These are phyloP conservation scores for Pachyrhizus erosus DNA, from an alignment of 306 rosid species.

Conservation along the genomic window DNA sequence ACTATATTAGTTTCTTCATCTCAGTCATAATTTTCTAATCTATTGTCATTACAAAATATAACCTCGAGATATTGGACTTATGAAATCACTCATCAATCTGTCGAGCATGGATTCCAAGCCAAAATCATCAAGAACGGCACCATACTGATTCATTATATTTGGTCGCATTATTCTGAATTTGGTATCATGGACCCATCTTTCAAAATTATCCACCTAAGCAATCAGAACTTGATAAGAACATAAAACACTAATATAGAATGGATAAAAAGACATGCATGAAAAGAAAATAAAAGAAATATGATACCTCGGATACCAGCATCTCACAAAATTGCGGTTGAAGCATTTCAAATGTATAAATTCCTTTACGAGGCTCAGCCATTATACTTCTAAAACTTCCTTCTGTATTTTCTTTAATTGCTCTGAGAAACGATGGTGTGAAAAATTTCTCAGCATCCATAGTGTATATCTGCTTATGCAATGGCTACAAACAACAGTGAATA, in stretches of 20 bases:
- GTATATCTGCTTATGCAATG: constrained; percentile 72
- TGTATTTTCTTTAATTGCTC: constrained; percentile 73
- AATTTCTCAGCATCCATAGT: constrained; percentile 69
- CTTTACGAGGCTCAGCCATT: constrained; percentile 65
- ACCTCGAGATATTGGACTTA: constrained; percentile 83
- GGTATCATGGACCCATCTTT: constrained; percentile 82
- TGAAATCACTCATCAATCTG: constrained; percentile 75
- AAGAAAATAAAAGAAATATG: constrained; percentile 42
- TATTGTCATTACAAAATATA: constrained; percentile 31
- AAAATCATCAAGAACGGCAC: constrained; percentile 97
- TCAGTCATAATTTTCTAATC: neutral
- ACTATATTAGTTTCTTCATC: constrained; percentile 27
- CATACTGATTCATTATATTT: constrained; percentile 87
- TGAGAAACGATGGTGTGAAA: constrained; percentile 89
- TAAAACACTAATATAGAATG: constrained; percentile 43
- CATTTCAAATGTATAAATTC: constrained; percentile 86
- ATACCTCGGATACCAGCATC: constrained; percentile 87
- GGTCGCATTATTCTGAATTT: constrained; percentile 91
- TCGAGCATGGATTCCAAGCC: constrained; percentile 88
- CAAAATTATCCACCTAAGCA: constrained; percentile 91
- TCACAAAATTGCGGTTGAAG: constrained; percentile 85
- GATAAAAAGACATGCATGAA: constrained; percentile 29
- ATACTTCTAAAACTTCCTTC: constrained; percentile 73
- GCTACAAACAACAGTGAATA: constrained; percentile 60
- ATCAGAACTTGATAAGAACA: constrained; percentile 68